Base-by-base conservation (phyloP, 306 rosid genomes). In the Fragaria ananassa region DNA sequence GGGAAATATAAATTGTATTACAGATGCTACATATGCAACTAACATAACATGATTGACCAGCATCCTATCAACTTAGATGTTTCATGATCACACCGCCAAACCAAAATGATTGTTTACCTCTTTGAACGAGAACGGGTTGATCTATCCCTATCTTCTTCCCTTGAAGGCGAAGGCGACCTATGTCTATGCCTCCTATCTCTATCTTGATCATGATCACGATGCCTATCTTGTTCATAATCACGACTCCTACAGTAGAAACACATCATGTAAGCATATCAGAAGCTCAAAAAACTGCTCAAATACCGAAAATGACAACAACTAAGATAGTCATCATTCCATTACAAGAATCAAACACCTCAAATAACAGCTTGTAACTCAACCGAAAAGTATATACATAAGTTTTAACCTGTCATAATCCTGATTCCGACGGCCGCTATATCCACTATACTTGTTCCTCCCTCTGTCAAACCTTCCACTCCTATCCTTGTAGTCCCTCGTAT, bases 81-180 rank as follows among this genome's bases (percentile, higher is more conserved):
- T 15, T 42, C 56, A 8, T 39, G 54, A 73, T 41, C 53, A 23
- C 2, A 13, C 10, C 1, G 10, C 9, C 35, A 66, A 79, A 68
- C 47, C 46, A 68, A 76, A 80, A 47, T 44, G 68, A 74, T 54
- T 6, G 37, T 58, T 45, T 67, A 89, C 93, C 89, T 63, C 82
- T 87, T 84, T 25, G 86, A 66, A 74, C 79, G 90, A 79, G 92
- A 78, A 50, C 82, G 89, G 34, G 96, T 86, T 77, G 91, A 87
- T 80, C 76, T 72, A 35, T 83, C 73, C 81, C 79, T 75, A 54
- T 88, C 84, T 82, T 81, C 83, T 61, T 81, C 82, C 80, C 75
- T 84, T 21, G 89, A 82, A 49, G 31, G 83, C 18, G 89, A 82
- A 68, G 74, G 89, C 17, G 79, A 75, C 53, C 87, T 85, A 45